These are phyloP conservation scores for Cenchrus fungigraminus DNA, from an alignment of 176 grass and related monocot genomes.

Conservation along the genomic window DNA sequence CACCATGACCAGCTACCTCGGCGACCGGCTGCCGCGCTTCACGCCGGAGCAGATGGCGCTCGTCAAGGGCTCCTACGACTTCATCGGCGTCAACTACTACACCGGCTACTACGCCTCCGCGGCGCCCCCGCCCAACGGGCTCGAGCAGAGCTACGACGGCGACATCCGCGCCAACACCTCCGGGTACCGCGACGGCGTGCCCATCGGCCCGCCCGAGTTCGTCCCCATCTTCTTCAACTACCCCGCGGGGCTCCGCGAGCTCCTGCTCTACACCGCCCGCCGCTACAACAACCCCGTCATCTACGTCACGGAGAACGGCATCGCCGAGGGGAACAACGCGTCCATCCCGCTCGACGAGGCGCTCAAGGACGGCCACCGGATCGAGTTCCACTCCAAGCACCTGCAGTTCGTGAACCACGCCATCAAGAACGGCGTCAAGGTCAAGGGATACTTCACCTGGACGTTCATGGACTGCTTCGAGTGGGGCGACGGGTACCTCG, in stretches of 20 bases:
- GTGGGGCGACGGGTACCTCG: slow-evolving; percentile 57
- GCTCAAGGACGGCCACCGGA: slow-evolving; percentile 51
- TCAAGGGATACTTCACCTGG: slow-evolving; percentile 73
- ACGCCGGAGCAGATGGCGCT: slow-evolving; percentile 34
- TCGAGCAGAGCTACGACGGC: slow-evolving; percentile 26
- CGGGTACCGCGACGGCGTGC: slow-evolving; percentile 22
- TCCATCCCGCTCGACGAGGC: slow-evolving; percentile 41
- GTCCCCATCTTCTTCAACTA: slow-evolving; percentile 58
- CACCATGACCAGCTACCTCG: slow-evolving; percentile 55
- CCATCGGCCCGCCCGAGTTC: slow-evolving; percentile 45
- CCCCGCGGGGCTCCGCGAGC: slow-evolving; percentile 50
- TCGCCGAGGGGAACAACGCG: slow-evolving; percentile 51
- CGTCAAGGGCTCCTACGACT: slow-evolving; percentile 65
- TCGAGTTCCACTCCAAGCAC: slow-evolving; percentile 52
- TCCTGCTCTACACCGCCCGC: slow-evolving; percentile 55
- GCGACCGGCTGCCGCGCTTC: slow-evolving; percentile 67
- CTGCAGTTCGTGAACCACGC: slow-evolving; percentile 46
- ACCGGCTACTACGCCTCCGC: slow-evolving; percentile 51
- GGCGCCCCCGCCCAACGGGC: slow-evolving; percentile 22
- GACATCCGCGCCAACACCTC: slow-evolving; percentile 50
- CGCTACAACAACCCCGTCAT: slow-evolving; percentile 63
- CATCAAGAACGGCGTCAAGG: slow-evolving; percentile 59
- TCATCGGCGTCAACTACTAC: slow-evolving; percentile 83
- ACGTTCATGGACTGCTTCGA: slow-evolving; percentile 79
- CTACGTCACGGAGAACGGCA: slow-evolving; percentile 67